phyloP scores from a whole-genome alignment of 2,329 filamentous ascomycete species.

The Amphichorda felina region DNA sequence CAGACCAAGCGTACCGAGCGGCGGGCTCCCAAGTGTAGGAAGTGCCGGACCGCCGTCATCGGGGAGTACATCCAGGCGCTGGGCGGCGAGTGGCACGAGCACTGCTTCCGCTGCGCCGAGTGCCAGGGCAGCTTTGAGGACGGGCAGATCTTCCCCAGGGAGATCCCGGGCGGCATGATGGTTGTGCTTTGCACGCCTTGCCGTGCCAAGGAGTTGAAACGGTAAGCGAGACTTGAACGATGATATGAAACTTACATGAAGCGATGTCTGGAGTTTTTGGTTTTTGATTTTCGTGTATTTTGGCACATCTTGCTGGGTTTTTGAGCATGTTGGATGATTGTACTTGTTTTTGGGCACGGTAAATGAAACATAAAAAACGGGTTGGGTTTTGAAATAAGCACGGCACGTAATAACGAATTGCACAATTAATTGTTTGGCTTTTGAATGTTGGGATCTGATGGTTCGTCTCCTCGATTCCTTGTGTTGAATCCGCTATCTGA shows the following conservation, averaged over 20 bases:
- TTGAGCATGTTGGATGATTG: neutral
- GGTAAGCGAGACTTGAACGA: constrained; percentile 12
- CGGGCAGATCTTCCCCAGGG: constrained; percentile 52
- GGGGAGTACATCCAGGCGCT: constrained; percentile 85
- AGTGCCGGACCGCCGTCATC: constrained; percentile 73
- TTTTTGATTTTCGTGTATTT: constrained; percentile 5
- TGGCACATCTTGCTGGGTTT: neutral
- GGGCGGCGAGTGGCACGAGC: constrained; percentile 85
- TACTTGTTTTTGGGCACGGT: neutral
- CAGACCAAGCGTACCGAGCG: constrained; percentile 87
- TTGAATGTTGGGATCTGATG: neutral
- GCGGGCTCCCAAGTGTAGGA: constrained; percentile 76
- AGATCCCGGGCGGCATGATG: constrained; percentile 29
- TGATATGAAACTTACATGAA: constrained; percentile 2
- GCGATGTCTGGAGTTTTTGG: constrained; percentile 2
- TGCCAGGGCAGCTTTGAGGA: constrained; percentile 51
- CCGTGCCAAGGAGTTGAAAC: constrained; percentile 48
- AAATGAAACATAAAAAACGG: no score
- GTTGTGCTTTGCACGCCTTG: constrained; percentile 51
- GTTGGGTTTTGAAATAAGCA: no score
- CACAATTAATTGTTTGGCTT: no score
- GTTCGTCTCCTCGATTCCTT: neutral
- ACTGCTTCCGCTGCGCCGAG: constrained; percentile 72
- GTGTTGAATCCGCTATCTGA: neutral
- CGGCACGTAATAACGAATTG: no score